Percentiles rank a stretch among this genome's conserved stretches.
These are phyloP conservation scores for Syzygium aqueum DNA, from an alignment of 345 rosid species.

Conservation along the genomic window DNA sequence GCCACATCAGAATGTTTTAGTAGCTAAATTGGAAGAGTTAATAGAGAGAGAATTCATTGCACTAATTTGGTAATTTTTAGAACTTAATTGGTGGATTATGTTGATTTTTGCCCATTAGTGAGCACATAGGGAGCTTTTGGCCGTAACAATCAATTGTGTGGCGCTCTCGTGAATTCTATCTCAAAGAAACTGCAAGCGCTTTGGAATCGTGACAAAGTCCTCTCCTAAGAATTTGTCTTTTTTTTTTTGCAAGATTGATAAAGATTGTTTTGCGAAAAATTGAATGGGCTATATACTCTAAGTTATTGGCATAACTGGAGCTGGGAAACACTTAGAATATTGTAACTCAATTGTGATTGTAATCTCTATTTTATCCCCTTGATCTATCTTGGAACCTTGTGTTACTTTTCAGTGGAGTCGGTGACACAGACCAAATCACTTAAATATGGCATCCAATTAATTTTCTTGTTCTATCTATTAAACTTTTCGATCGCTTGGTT, in stretches of 20 bases:
- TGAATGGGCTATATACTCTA: no score
- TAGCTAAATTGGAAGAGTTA: no score
- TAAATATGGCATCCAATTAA: background rate
- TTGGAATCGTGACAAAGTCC: background rate
- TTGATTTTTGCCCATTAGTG: background rate
- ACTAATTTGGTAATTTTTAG: no score
- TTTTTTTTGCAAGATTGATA: background rate
- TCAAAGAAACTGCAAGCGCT: background rate
- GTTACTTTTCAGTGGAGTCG: background rate
- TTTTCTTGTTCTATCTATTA: background rate
- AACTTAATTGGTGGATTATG: background rate
- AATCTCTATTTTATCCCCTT: no score
- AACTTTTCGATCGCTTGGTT: no score
- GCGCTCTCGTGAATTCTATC: background rate
- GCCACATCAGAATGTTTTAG: no score
- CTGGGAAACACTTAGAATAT: background rate
- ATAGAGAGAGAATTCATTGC: no score
- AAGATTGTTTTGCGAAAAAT: no score
- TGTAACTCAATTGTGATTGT: background rate
- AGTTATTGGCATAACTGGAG: background rate
- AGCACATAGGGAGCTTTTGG: background rate
- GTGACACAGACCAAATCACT: background rate
- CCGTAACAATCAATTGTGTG: background rate
- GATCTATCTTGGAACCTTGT: background rate
- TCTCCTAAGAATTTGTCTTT: background rate